Evolutionary conservation across 441 rosid species (phyloP).

Genomic region (Kokia cookei): DNA sequence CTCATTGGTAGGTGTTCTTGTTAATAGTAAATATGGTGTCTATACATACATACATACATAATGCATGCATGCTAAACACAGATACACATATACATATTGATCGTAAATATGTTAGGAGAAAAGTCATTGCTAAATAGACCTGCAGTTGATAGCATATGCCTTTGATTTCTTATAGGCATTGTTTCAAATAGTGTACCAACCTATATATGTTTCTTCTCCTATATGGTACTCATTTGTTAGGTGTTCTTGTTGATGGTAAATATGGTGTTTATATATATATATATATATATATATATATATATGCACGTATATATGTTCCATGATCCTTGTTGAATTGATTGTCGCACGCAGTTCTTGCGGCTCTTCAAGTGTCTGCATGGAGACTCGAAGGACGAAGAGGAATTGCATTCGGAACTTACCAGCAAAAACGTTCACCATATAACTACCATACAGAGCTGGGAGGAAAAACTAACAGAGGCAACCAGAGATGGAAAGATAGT

Average conservation of each 20-base stretch:
- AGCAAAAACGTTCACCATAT: conserved; percentile 37
- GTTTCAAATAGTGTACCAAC: no score
- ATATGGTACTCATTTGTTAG: not conserved
- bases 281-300: no score
- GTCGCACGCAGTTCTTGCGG: not conserved
- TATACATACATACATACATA: no score
- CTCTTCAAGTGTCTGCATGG: not conserved
- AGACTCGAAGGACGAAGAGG: conserved; percentile 8
- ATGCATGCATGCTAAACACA: no score
- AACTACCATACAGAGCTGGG: conserved; percentile 40
- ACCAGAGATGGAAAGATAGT: conserved; percentile 39
- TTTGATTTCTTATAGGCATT: no score
- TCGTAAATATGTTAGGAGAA: no score
- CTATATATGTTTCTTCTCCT: not conserved
- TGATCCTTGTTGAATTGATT: not conserved
- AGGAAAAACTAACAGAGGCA: conserved; percentile 45
- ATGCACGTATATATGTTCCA: not conserved
- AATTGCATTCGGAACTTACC: conserved; percentile 17
- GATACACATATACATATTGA: no score
- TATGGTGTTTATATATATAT: not conserved
- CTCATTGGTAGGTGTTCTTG: no score
- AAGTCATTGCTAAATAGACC: no score
- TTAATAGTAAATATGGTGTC: no score
- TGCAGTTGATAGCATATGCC: no score
- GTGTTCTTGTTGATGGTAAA: not conserved